Evolutionary conservation across 2,329 filamentous ascomycete genomes (phyloP).

Genomic region (Aureobasidium uvarum): DNA sequence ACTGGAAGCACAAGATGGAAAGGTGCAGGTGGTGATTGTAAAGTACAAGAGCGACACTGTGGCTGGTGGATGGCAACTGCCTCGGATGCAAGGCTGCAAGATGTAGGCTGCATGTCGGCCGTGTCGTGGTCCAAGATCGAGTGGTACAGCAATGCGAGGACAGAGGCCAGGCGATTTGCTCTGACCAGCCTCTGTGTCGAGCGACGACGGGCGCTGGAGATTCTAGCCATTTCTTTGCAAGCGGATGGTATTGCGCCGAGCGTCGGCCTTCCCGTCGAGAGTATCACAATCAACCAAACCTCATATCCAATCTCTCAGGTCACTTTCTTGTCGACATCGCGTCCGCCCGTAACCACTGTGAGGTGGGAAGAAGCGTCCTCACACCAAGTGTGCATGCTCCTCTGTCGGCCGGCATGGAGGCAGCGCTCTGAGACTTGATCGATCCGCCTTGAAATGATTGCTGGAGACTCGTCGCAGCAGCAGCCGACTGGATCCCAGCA

Average conservation of each 20-base stretch:
- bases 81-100: conserved; percentile 15
- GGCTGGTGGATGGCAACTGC: neutral
- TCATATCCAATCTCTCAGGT: neutral
- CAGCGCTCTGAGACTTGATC: neutral
- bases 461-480: conserved; percentile 17
- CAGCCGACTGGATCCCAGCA: neutral
- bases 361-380: neutral
- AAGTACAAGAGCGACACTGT: neutral
- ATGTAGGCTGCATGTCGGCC: neutral
- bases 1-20: neutral
- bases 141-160: neutral
- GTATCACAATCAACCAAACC: conserved; percentile 10
- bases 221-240: neutral
- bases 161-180: neutral
- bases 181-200: neutral
- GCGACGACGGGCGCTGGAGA: neutral
- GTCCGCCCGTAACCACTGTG: no score
- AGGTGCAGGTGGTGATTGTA: neutral
- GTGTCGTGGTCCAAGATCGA: neutral
- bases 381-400: neutral
- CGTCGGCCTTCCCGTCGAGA: neutral
- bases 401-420: neutral
- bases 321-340: neutral
- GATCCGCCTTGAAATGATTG: conserved; percentile 12
- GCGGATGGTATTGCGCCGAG: conserved; percentile 3